Evolutionary conservation across 2,329 filamentous ascomycete genomes (phyloP).

Genomic region (Arthrobotrys conoides): DNA sequence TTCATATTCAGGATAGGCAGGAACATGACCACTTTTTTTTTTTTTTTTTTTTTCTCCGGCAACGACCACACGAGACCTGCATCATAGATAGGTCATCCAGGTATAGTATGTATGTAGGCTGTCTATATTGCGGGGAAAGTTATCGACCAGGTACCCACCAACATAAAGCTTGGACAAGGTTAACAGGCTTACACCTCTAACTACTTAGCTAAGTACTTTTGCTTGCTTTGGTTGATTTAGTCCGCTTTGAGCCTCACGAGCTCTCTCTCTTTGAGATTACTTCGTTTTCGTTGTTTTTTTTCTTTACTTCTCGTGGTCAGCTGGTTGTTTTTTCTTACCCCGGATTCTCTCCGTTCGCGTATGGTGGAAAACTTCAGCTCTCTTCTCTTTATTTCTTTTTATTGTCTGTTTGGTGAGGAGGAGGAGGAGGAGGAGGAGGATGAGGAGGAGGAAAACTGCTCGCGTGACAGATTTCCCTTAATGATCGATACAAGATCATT

Average conservation of each 20-base stretch:
- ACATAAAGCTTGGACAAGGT: not conserved
- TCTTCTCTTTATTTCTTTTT: not conserved
- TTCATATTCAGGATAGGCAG: constrained; percentile 33
- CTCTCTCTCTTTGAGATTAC: constrained; percentile 23
- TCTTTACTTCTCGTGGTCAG: constrained; percentile 42
- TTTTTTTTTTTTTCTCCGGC: not conserved
- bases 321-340: constrained; percentile 8
- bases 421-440: too few species aligned
- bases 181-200: not conserved
- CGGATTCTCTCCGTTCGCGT: constrained; percentile 30
- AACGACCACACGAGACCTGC: constrained; percentile 4
- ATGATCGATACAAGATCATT: too few species aligned
- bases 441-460: constrained; percentile 10
- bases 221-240: constrained; percentile 7
- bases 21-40: constrained; percentile 29
- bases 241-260: constrained; percentile 38
- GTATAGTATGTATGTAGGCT: too few species aligned
- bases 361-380: constrained; percentile 5
- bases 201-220: too few species aligned
- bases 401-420: too few species aligned
- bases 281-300: too few species aligned
- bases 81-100: constrained; percentile 12
- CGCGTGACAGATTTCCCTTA: not conserved
- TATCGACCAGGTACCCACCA: constrained; percentile 15
- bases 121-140: constrained; percentile 16